phyloP scores from a whole-genome alignment of 768 basidiomycete genomes.

The Hygrophorus russula region DNA sequence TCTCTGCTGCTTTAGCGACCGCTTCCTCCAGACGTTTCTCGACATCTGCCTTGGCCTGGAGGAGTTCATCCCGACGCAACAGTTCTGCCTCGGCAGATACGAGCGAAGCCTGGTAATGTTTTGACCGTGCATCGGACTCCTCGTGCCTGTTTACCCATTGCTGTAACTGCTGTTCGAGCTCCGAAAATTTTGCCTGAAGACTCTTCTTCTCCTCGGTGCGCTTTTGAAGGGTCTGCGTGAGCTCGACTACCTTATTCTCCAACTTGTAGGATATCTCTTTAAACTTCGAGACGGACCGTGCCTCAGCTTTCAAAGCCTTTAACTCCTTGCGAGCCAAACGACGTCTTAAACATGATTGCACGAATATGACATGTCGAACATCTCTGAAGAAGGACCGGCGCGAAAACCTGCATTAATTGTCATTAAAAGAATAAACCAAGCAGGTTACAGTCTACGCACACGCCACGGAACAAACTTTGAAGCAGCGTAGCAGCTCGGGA shows the following conservation, averaged over 20 bases:
- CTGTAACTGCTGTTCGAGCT: constrained; percentile 78
- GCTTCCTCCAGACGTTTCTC: constrained; percentile 78
- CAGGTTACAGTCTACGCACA: constrained; percentile 42
- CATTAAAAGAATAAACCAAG: neutral
- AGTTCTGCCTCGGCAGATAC: constrained; percentile 62
- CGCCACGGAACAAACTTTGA: constrained; percentile 79
- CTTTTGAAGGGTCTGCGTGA: constrained; percentile 87
- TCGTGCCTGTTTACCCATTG: constrained; percentile 83
- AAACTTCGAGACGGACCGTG: constrained; percentile 95
- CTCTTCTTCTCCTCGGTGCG: constrained; percentile 88
- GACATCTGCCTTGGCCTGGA: constrained; percentile 64
- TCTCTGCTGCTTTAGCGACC: constrained; percentile 59
- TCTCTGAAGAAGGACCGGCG: constrained; percentile 48
- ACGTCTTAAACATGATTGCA: constrained; percentile 90
- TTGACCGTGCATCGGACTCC: constrained; percentile 67
- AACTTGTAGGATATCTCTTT: constrained; percentile 96
- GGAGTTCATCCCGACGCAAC: constrained; percentile 59
- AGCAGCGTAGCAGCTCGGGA: constrained; percentile 55
- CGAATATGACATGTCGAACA: constrained; percentile 61
- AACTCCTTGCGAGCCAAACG: constrained; percentile 81
- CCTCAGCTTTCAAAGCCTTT: constrained; percentile 75
- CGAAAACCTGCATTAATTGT: constrained; percentile 28
- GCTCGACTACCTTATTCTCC: constrained; percentile 98
- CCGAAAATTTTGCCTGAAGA: constrained; percentile 59
- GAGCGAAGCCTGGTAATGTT: constrained; percentile 61